These are phyloP conservation scores for Leptographium wingfieldii DNA, from an alignment of 2,329 filamentous ascomycete genomes.

Conservation along the genomic window DNA sequence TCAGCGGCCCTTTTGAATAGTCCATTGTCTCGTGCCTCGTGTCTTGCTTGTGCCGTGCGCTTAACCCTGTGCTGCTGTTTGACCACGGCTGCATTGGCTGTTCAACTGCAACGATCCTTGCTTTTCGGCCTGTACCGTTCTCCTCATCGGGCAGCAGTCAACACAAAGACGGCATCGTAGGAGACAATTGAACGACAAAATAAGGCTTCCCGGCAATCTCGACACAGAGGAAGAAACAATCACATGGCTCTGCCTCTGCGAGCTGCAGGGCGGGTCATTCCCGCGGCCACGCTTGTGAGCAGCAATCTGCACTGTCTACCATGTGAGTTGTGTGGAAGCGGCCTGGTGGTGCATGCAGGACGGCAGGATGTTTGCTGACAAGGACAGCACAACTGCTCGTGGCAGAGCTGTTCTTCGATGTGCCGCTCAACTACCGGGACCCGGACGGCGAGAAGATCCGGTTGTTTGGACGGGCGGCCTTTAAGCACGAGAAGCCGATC, in stretches of 20 bases:
- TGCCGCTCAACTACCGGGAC: conserved; percentile 65
- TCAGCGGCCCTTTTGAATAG: not conserved
- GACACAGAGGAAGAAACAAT: not conserved
- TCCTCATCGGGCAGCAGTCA: no score
- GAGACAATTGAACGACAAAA: no score
- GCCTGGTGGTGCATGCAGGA: not conserved
- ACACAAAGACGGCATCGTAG: no score
- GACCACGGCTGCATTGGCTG: not conserved
- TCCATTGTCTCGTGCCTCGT: not conserved
- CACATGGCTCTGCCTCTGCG: not conserved
- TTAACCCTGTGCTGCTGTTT: not conserved
- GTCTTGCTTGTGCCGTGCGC: not conserved
- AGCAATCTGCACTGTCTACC: conserved; percentile 6
- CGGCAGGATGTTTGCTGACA: not conserved
- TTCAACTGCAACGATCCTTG: no score
- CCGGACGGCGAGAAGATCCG: conserved; percentile 49
- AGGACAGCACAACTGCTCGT: conserved; percentile 56
- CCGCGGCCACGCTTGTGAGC: not conserved
- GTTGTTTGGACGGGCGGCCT: conserved; percentile 66
- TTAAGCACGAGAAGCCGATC: conserved; percentile 51
- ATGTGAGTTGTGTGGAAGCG: not conserved
- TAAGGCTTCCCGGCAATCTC: not conserved
- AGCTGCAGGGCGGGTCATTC: not conserved
- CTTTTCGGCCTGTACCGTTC: no score
- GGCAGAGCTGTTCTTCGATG: conserved; percentile 76